Evolutionary conservation across 2,329 filamentous ascomycete species (phyloP), one percentile per base, ranked within the genome.

Genomic region (Penicillium sp.): DNA sequence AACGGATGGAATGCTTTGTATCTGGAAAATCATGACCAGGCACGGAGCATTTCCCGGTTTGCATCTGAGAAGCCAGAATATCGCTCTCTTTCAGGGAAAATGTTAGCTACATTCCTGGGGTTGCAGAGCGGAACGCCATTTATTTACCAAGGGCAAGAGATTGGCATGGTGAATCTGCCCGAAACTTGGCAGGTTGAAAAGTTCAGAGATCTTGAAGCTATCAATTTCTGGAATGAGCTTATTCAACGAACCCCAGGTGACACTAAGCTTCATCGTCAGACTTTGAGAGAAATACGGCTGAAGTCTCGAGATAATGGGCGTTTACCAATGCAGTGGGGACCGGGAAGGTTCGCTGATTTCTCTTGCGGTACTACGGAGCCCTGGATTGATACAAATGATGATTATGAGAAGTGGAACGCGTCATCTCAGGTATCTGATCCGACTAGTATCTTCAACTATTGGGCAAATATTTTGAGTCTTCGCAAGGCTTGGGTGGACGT

Each of bases 1-100:
- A 74, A 79, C 42, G 77, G 74, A 6, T 81, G 79, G 78, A 80
- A 80, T 52, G 74, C 72, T 8, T 62, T 80, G 15, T 82, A 81
- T 66, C 69, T 78, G 32, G 79, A 82, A 59, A 82, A 82, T 56
- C 80, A 82, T 64, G 80, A 80, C 57, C 78, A 81, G 57, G 74
- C 79, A 4, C 71, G 80, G 27, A 76, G 73, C 17, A 74, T 83
- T 23, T 73, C 70, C 5, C 75, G 78, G 37, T 81, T 77, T 60
- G 72, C 71, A 4, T 75, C 75, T 30, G 80, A 81, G 58, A 70
- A 68, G 9, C 76, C 79, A 34, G 62, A 71, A 58, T 75, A 23
- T n/a, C 34, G 34, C 18, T 21, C 34, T 15, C 20, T 37, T 37
- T 69, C 58, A 72, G 75, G 24, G 74, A 76, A 58, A 67, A 76